Percentiles rank a stretch among this genome's conserved stretches.
phyloP scores from a whole-genome alignment of 2,329 filamentous ascomycete genomes.

The Apiospora malaysiana region DNA sequence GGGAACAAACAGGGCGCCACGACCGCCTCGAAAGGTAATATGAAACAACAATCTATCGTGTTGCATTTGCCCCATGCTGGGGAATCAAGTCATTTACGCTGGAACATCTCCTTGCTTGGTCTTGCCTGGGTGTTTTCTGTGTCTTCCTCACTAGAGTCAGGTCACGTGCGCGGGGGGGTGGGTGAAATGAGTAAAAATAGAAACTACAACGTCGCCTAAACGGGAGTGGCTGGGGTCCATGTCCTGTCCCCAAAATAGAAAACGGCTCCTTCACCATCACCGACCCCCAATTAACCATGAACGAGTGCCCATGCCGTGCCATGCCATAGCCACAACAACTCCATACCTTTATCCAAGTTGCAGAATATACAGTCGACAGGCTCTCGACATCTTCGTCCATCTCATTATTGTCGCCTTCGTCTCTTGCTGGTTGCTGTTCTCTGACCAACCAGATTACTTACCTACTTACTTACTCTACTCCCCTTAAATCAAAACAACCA shows the following conservation, averaged over 20 bases:
- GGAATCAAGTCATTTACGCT: conserved; percentile 2
- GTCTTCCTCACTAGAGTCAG: conserved; percentile 2
- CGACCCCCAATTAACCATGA: conserved; percentile 10
- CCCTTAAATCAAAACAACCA: neutral
- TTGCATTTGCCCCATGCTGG: conserved; percentile 5
- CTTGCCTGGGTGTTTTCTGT: neutral
- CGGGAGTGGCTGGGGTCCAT: conserved; percentile 14
- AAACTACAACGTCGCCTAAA: conserved; percentile 18
- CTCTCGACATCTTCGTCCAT: neutral
- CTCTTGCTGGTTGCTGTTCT: neutral
- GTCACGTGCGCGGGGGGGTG: neutral
- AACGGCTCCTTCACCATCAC: conserved; percentile 17
- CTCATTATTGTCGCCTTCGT: neutral
- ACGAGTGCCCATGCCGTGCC: conserved; percentile 10
- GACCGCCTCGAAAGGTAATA: neutral
- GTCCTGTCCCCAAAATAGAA: conserved; percentile 12
- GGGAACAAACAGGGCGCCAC: neutral
- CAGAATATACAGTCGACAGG: conserved; percentile 1
- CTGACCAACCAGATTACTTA: neutral
- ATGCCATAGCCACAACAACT: conserved; percentile 15
- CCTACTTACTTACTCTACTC: neutral
- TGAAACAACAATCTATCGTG: conserved; percentile 8
- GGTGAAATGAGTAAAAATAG: conserved; percentile 14
- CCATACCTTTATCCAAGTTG: conserved; percentile 6
- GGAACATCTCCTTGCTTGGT: conserved; percentile 9